Evolutionary conservation across 1,284 basidiomycete species (phyloP).

Genomic region (Cutaneotrichosporon sp.): DNA sequence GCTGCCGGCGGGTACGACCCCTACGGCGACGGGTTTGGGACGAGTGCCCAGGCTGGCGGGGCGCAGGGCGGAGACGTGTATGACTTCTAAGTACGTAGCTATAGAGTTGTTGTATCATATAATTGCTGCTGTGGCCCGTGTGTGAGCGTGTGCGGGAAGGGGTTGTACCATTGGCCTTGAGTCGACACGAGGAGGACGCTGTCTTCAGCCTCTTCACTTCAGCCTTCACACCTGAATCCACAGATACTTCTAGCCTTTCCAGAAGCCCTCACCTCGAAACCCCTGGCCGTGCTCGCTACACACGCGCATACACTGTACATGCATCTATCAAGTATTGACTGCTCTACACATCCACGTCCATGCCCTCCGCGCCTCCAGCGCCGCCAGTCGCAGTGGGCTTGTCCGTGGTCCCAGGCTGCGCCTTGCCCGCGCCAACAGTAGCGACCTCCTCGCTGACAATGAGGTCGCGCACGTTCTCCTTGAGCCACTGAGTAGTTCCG

Average conservation of each 20-base stretch:
- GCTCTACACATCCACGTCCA: slow-evolving; percentile 23
- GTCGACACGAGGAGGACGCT: too few species aligned
- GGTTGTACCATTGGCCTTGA: too few species aligned
- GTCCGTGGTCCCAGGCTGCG: slow-evolving; percentile 35
- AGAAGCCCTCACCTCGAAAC: too few species aligned
- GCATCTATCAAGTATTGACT: slow-evolving; percentile 14
- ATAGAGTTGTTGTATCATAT: slow-evolving; percentile 5
- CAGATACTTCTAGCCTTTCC: too few species aligned
- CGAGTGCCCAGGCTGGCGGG: slow-evolving; percentile 21
- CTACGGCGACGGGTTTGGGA: slow-evolving; percentile 45
- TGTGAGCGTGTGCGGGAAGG: too few species aligned
- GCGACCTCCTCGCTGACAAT: slow-evolving; percentile 69
- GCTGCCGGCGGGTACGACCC: slow-evolving; percentile 41
- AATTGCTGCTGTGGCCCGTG: not conserved
- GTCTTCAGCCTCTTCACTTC: too few species aligned
- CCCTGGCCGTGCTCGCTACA: too few species aligned
- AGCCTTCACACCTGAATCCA: too few species aligned
- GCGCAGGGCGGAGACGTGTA: slow-evolving; percentile 41
- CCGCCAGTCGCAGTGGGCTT: slow-evolving; percentile 31
- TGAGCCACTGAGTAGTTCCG: slow-evolving; percentile 86
- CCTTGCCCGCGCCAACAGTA: slow-evolving; percentile 44
- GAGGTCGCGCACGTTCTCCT: slow-evolving; percentile 70
- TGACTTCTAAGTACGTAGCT: slow-evolving; percentile 38
- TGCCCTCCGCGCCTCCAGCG: slow-evolving; percentile 23
- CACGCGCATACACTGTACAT: too few species aligned